Base-by-base conservation (phyloP, 768 basidiomycete species). In the Exsudoporus frostii region DNA sequence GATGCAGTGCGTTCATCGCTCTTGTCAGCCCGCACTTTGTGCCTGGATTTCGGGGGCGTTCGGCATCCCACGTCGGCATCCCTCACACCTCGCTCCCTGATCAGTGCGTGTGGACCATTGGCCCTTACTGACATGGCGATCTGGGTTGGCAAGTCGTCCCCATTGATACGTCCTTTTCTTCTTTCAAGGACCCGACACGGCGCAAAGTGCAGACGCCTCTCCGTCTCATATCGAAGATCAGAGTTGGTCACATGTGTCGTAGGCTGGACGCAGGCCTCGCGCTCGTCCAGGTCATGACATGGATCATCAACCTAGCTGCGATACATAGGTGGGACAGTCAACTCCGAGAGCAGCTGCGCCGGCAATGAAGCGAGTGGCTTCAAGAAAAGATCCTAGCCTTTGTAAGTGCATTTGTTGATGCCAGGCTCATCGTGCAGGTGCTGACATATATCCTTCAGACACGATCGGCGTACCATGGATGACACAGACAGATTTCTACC, bases 401-500 rank as follows among this genome's bases (percentile, higher is more conserved):
- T 59, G 69, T 68, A 53, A 13, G 69, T 65, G 22, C 41, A 45
- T 46, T 54, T 7, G 11, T 19, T 33, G 48, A 20, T 14, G 8
- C 2, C 19, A 2, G 2, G 1, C 3, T 10, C 8, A 10, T 34
- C 25, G 22, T 37, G 4, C 27, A 3, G 4, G 0, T 40, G 5
- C 44, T 44, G 7, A 53, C 27, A 3, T 39, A 7, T 1, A 11
- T 45, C 15, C 11, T 38, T 13, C 45, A 77, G 76, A 65, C 25
- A 66, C 70, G 8, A 72, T 77, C 45, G 74, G 72, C 0, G 58
- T 69, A n/a, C 60, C 72, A 0, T 60, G 58, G 51, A 22, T 14
- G 29, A 10, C 29, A 32, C 61, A 45, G 20, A 58, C 54, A 17
- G 56, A 63, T 20, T 42, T 62, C 17, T 56, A 51, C 36, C 15